phyloP scores from a whole-genome alignment of 2,329 filamentous ascomycete species.

The Drechslerella coelobrocha region DNA sequence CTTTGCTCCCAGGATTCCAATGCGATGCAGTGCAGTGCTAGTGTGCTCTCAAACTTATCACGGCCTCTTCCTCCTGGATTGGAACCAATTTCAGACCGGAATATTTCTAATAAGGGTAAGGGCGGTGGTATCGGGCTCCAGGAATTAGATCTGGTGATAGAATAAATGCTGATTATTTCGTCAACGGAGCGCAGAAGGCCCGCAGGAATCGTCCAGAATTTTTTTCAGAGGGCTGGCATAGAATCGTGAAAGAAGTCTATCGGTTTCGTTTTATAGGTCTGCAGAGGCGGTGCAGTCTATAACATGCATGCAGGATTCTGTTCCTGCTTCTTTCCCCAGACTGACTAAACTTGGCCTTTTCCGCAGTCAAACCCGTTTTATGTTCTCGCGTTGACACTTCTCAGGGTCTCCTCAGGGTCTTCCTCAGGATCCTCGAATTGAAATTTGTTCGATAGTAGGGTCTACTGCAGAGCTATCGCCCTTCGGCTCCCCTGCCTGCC shows the following conservation, averaged over 20 bases:
- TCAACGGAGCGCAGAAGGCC: conserved; percentile 6
- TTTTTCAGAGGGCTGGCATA: conserved; percentile 22
- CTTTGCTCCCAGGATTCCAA: conserved; percentile 48
- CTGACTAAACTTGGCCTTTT: conserved; percentile 12
- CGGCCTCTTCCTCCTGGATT: conserved; percentile 46
- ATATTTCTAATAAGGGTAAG: conserved; percentile 44
- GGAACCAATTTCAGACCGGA: conserved; percentile 48
- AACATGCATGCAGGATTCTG: conserved; percentile 13
- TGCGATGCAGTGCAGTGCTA: background rate
- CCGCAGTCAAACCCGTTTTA: conserved; percentile 33
- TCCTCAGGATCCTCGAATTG: conserved; percentile 18
- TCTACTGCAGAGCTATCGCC: conserved; percentile 39
- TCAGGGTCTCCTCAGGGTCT: conserved; percentile 4
- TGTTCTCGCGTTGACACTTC: conserved; percentile 33
- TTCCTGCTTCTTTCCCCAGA: conserved; percentile 15
- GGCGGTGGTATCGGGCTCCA: conserved; percentile 25
- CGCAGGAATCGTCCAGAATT: conserved; percentile 5
- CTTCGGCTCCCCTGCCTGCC: conserved; percentile 28
- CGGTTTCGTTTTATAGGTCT: background rate
- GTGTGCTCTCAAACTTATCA: conserved; percentile 42
- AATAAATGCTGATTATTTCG: conserved; percentile 35
- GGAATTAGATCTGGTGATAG: conserved; percentile 46
- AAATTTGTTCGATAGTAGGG: conserved; percentile 19
- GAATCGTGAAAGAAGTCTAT: conserved; percentile 11
- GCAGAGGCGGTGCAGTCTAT: conserved; percentile 1